Evolutionary conservation across 148 eudicot species (phyloP).

Genomic region (Diospyros kaki): DNA sequence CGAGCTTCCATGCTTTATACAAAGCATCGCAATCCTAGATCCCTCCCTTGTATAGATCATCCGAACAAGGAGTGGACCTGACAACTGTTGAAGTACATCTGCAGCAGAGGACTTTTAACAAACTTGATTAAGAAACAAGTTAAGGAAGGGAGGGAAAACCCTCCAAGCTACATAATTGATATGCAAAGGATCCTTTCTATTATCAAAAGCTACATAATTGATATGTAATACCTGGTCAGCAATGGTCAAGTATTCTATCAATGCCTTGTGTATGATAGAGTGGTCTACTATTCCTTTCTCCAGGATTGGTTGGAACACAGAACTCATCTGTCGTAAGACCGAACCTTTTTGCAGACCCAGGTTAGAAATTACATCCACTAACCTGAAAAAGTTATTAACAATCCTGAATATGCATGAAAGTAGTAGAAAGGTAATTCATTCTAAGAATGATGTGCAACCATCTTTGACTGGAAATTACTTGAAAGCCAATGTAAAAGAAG

Average conservation of each 20-base stretch:
- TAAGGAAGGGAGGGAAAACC: neutral
- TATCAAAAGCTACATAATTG: neutral
- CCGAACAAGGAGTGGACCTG: slow-evolving; percentile 70
- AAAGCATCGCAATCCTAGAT: slow-evolving; percentile 71
- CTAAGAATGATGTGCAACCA: neutral
- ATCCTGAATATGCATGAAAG: neutral
- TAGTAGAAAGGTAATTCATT: neutral
- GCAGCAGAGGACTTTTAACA: slow-evolving; percentile 63
- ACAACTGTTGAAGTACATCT: slow-evolving; percentile 70
- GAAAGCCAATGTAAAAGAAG: neutral
- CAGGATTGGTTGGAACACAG: slow-evolving; percentile 71
- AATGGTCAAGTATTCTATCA: slow-evolving; percentile 75
- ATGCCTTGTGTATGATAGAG: slow-evolving; percentile 76
- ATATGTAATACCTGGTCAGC: slow-evolving; percentile 64
- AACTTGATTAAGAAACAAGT: slow-evolving; percentile 26
- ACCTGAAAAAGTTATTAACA: slow-evolving; percentile 38
- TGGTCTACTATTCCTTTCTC: slow-evolving; percentile 98
- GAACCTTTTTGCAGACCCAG: slow-evolving; percentile 64
- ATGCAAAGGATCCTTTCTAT: neutral
- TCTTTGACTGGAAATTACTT: neutral
- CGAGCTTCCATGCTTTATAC: slow-evolving; percentile 85
- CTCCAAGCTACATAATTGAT: neutral
- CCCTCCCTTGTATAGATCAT: slow-evolving; percentile 88
- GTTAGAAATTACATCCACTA: slow-evolving; percentile 73
- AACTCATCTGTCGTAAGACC: slow-evolving; percentile 72